Percentiles rank a stretch among this genome's conserved stretches.
Conservation (phyloP, 192 early-diverging fungal genomes). For the Linnemannia schmuckeri region DNA sequence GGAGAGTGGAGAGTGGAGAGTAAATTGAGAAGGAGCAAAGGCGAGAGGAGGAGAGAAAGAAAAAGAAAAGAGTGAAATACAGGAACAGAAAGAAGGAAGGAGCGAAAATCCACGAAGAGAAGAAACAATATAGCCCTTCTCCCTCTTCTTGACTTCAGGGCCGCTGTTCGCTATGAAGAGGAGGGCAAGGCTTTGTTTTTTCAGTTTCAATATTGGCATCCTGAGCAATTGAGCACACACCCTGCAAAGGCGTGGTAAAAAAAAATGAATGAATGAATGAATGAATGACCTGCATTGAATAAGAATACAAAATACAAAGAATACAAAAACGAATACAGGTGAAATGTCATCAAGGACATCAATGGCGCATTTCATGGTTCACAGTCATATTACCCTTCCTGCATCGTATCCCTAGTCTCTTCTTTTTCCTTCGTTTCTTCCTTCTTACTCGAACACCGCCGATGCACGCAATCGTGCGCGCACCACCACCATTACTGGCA, state of each 20-base stretch:
- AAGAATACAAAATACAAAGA: no score
- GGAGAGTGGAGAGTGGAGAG: background rate
- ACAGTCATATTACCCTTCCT: background rate
- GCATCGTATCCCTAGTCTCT: background rate
- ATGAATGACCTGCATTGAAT: no score
- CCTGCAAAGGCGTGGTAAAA: no score
- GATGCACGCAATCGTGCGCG: constrained; percentile 4
- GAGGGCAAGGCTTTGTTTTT: no score
- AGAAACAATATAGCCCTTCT: no score
- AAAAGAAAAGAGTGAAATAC: background rate
- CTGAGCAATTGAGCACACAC: no score
- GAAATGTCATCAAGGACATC: background rate
- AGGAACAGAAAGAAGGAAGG: background rate
- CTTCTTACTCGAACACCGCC: background rate
- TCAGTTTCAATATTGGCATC: no score
- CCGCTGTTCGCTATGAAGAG: no score
- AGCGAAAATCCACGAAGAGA: no score
- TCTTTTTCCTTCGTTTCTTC: no score
- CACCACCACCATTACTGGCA: background rate
- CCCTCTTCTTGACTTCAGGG: no score
- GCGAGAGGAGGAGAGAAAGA: background rate
- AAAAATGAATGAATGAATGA: no score
- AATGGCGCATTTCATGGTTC: background rate
- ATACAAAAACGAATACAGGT: background rate
- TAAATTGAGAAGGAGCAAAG: background rate